Evolutionary conservation across 352 stramenopile species (phyloP).

Genomic region (Globisporangium lucens): DNA sequence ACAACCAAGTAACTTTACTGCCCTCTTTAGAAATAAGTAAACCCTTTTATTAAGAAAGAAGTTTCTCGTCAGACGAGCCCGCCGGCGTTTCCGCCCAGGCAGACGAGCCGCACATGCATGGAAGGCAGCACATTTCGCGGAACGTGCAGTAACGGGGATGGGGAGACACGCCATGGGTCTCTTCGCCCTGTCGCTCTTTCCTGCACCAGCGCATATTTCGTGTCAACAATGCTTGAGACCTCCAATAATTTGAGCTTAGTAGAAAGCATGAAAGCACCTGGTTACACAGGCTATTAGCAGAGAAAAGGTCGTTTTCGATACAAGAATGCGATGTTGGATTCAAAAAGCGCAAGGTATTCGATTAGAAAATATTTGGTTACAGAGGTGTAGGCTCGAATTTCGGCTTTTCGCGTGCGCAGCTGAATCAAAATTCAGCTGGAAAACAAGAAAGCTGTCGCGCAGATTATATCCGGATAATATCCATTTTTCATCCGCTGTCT

Average conservation of each 20-base stretch:
- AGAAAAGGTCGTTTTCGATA: neutral
- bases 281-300: neutral
- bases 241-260: neutral
- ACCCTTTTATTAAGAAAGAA: no score
- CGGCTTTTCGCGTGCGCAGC: neutral
- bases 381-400: neutral
- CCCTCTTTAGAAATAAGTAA: no score
- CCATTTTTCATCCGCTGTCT: neutral
- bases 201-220: neutral
- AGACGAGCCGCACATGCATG: neutral
- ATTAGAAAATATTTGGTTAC: neutral
- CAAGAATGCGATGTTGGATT: neutral
- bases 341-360: neutral
- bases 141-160: neutral
- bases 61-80: neutral
- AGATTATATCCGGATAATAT: neutral
- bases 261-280: neutral
- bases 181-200: slow-evolving; percentile 6
- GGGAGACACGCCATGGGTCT: neutral
- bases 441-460: neutral
- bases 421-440: neutral
- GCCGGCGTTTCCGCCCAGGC: neutral
- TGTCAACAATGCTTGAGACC: neutral
- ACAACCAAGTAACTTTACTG: no score
- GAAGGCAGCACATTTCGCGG: slow-evolving; percentile 1